Base-by-base conservation (phyloP, 805 yeast species). In the Spathaspora boniae region DNA sequence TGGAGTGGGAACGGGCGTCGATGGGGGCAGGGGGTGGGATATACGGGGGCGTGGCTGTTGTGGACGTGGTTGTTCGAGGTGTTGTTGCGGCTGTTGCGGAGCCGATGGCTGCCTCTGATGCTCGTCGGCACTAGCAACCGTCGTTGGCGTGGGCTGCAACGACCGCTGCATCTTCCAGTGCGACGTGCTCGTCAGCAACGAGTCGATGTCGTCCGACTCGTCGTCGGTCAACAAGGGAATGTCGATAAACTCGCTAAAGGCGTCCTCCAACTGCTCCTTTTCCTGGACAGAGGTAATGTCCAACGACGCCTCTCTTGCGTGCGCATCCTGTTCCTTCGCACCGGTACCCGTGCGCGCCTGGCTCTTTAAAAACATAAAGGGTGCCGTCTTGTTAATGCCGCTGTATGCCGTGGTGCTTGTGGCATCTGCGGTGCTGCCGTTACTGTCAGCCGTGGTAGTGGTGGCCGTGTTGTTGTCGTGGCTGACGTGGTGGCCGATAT, bases 261-360 rank as follows among this genome's bases (percentile, higher is more conserved):
- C 28, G 20, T 28, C 26, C 9, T 36, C 22, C 25, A 31, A 27
- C 18, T 38, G 34, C n/a, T 31, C 18, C n/a, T 31, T 29, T 16
- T 35, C 18, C 28, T 38, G 36, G 7, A 21, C 42, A 9, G 42
- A 34, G 29, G 24, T 34, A 16, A 38, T 38, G 29, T 38, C 42
- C 12, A 38, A 34, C 6, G 42, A 38, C 16, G 39, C 28, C 16
- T 27, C 5, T 18, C 26, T 30, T 30, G 20, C 33, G 3, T 22
- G 3, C 9, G 9, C n/a, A 8, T 14, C 15, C 21, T 32, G 30
- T 32, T 32, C 36, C 14, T 32, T 22, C 25, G 15, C 29, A 16
- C n/a, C n/a, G n/a, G n/a, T n/a, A n/a, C n/a, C n/a, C n/a, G n/a
- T n/a, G n/a, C n/a, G n/a, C n/a, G n/a, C n/a, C n/a, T n/a, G n/a